Evolutionary conservation across 257 asterid species (phyloP).

Genomic region (Nicotiana attenuata): DNA sequence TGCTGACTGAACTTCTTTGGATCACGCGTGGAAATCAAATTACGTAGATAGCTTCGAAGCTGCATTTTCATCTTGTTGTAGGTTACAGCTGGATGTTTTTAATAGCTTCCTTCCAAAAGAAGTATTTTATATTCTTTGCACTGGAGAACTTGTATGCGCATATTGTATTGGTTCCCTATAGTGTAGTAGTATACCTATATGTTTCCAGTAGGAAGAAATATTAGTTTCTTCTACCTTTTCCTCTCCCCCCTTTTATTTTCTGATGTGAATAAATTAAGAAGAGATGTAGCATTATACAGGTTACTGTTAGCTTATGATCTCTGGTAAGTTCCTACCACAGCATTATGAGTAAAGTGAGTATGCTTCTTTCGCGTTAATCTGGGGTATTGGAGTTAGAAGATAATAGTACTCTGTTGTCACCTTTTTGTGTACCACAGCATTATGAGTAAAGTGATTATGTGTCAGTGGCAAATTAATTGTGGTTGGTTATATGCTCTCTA

Average conservation of each 20-base stretch:
- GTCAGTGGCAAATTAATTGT: background rate
- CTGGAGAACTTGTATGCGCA: background rate
- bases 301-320: background rate
- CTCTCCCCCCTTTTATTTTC: background rate
- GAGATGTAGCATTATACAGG: background rate
- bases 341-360: background rate
- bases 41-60: background rate
- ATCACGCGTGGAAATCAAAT: background rate
- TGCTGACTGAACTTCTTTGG: background rate
- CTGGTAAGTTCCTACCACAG: background rate
- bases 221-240: background rate
- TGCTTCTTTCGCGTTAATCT: background rate
- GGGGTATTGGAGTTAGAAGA: background rate
- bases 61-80: background rate
- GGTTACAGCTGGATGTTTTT: background rate
- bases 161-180: background rate
- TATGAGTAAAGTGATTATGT: background rate
- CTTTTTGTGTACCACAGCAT: too few species aligned
- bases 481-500: too few species aligned
- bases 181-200: background rate
- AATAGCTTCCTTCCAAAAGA: background rate
- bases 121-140: background rate
- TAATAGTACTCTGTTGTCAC: too few species aligned
- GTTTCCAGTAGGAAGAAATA: background rate
- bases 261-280: background rate